Base-by-base conservation (phyloP, 306 rosid genomes). In the Fagus sylvatica region DNA sequence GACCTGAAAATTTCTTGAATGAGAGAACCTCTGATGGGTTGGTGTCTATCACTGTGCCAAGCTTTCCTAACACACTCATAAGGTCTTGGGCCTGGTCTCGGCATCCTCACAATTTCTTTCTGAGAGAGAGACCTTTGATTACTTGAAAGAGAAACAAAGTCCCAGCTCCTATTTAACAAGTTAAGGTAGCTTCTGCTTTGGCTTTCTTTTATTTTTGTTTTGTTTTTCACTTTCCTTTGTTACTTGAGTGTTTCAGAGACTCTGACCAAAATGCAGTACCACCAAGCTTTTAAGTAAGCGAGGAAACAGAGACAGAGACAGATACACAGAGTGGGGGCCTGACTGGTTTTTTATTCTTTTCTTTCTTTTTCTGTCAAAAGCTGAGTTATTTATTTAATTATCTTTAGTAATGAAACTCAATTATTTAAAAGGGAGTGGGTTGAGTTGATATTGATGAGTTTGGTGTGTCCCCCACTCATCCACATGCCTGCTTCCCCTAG, bases 1-100 rank as follows among this genome's bases (percentile, higher is more conserved):
- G 39, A 93, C 98, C 94, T 91, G 93, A 91, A 93, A 84, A 93
- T 89, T 80, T 93, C 90, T 78, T 88, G 93, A 73, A 93, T 91
- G 69, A 93, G 93, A 78, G 90, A 89, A 66, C 91, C 98, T 79
- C 93, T 79, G 37, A 93, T 81, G 88, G 94, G 98, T 68, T 87
- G 91, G 78, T 93, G 98, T 5, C 85, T 88, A 42, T 93, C 94
- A 74, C 90, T 87, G 65, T 93, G 98, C 98, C 98, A 93, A 81
- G 93, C 93, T 73, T 91, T 91, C 80, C 87, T 84, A 51, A 89
- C 90, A 54, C 93, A 91, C 83, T 91, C 97, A 78, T 89, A 91
- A 17, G 91, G 93, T 64, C 90, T 89, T 4, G 93, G 87, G 28
- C 93, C 90, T 83, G 89, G 91, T 70, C 92, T 83, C 33, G 90